Conservation (phyloP, 2,329 filamentous ascomycete species). For the Ascochyta viciae-villosae region DNA sequence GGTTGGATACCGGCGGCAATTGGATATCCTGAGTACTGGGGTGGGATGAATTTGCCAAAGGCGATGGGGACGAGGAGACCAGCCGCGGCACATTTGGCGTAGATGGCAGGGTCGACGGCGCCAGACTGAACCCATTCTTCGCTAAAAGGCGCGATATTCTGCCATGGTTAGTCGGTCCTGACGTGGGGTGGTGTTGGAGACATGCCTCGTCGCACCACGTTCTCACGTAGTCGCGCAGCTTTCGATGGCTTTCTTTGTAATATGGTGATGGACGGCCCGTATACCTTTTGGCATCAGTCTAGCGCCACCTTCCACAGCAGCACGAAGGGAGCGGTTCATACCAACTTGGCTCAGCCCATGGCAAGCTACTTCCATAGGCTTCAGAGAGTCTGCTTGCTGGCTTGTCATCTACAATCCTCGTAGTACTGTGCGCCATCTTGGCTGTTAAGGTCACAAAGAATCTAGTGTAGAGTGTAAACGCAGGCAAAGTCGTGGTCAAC, state of each 20-base stretch:
- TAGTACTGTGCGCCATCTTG: constrained; percentile 14
- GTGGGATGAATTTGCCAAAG: constrained; percentile 38
- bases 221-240: constrained; percentile 38
- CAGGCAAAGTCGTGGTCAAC: not conserved
- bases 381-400: constrained; percentile 20
- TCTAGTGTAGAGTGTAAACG: not conserved
- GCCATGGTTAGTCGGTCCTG: constrained; percentile 9
- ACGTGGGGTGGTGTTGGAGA: not conserved
- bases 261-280: constrained; percentile 42
- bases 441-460: not conserved
- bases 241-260: constrained; percentile 40
- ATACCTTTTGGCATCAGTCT: constrained; percentile 28
- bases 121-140: constrained; percentile 39
- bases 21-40: constrained; percentile 34
- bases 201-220: constrained; percentile 40
- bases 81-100: constrained; percentile 36
- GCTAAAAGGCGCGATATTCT: constrained; percentile 36
- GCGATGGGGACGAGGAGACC: constrained; percentile 43
- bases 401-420: constrained; percentile 11
- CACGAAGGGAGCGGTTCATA: not conserved
- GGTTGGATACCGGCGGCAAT: constrained; percentile 60
- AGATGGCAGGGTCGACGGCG: constrained; percentile 32
- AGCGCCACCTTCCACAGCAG: not conserved
- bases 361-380: constrained; percentile 39
- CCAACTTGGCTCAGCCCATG: constrained; percentile 42